These are phyloP conservation scores for Meyerozyma carpophila DNA, from an alignment of 1,139 yeast genomes.

Conservation along the genomic window DNA sequence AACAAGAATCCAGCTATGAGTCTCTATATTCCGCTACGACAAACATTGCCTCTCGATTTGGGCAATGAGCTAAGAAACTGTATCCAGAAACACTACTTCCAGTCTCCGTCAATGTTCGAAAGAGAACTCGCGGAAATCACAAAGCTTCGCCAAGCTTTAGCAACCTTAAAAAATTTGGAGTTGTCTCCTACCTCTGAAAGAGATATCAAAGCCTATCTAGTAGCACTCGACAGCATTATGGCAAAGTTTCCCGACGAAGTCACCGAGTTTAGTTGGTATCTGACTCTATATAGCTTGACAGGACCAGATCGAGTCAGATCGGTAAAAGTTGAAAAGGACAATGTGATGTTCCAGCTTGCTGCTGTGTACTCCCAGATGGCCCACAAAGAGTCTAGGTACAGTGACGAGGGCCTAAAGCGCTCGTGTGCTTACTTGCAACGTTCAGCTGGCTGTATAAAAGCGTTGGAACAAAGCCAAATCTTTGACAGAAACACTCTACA, in stretches of 20 bases:
- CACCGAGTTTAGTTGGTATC: constrained; percentile 65
- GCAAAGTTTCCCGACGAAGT: constrained; percentile 38
- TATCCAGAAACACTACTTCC: constrained; percentile 60
- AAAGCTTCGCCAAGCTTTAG: constrained; percentile 18
- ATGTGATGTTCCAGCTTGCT: constrained; percentile 66
- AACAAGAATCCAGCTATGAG: constrained; percentile 23
- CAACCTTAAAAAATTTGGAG: constrained; percentile 17
- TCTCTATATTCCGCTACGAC: constrained; percentile 48
- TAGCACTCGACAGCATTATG: constrained; percentile 22
- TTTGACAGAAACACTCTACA: constrained; percentile 22
- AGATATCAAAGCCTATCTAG: constrained; percentile 25
- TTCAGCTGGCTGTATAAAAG: constrained; percentile 65
- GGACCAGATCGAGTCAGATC: constrained; percentile 44
- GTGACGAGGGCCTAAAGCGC: constrained; percentile 53
- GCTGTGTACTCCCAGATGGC: constrained; percentile 58
- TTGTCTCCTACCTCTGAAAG: constrained; percentile 13
- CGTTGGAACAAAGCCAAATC: constrained; percentile 12
- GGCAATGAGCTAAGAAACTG: constrained; percentile 40
- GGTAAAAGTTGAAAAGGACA: constrained; percentile 52
- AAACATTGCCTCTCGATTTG: constrained; percentile 44
- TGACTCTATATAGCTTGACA: constrained; percentile 49
- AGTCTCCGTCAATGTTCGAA: constrained; percentile 54
- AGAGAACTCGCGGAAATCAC: constrained; percentile 43
- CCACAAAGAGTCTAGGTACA: constrained; percentile 31
- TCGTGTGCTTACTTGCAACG: constrained; percentile 62